Evolutionary conservation across 2,329 filamentous ascomycete genomes (phyloP), one percentile per base, ranked within the genome.

Genomic region (Metarhizium robertsii): DNA sequence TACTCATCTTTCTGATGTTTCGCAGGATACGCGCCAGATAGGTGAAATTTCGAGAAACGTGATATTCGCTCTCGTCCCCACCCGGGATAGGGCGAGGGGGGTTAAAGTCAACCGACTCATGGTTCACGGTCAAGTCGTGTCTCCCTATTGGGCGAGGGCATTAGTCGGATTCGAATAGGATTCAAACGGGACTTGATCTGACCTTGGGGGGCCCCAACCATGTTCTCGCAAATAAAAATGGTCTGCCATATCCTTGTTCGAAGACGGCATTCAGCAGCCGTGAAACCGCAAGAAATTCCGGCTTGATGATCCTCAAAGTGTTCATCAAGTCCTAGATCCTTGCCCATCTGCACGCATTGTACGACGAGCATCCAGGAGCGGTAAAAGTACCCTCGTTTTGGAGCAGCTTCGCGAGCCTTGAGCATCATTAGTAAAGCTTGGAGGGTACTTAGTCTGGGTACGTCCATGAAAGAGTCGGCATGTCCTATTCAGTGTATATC

Each of bases 301-400:
- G 83, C 80, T 59, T 86, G 80, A 68, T 97, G 94, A 48, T 85
- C 83, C 57, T 88, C 85, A 59, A 84, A 84, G 71, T 97, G 92
- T 60, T 96, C 90, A 66, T 96, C 86, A 6, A 97, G 75, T 20
- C 91, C 90, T 36, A 97, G 76, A 66, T 96, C 92, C 65, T 95
- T 94, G 30, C 85, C 90, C 90, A 97, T 96, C 50, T 91, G 87
- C 7, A 95, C 87, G 60, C 92, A 90, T 58, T 92, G 90, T 53
- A 96, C 92, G 20, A 95, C 84, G 5, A 88, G 90, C 84, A 96
- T 95, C 92, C 94, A 97, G 0, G 94, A 97, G 42, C 92, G 86
- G 71, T 94, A 97, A 70, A 94, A 97, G 67, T 97, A 97, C 1
- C 94, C 94, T 58, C 90, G 85, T 67, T 95, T 95, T 0, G 92